A percentile compares a stretch with the other conserved stretches of the same genome.
These are phyloP conservation scores for Aristolochia fimbriata DNA, from an alignment of 164 flowering plant genomes.

Conservation along the genomic window DNA sequence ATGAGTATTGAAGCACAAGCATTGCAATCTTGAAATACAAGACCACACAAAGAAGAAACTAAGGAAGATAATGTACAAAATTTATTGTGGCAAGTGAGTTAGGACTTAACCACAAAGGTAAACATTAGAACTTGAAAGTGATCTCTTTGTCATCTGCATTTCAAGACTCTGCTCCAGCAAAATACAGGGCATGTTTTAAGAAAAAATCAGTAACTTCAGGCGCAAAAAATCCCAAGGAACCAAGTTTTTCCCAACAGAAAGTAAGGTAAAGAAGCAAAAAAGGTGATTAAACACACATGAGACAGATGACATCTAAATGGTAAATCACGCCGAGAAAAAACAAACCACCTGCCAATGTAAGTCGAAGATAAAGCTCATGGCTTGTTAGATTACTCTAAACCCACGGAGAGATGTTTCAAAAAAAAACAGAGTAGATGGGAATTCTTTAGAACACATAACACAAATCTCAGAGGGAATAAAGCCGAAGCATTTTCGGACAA, in stretches of 20 bases:
- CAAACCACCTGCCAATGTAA: neutral
- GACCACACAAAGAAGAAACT: too few relatives aligned
- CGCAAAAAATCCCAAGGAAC: too few relatives aligned
- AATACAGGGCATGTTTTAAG: too few relatives aligned
- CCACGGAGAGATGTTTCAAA: neutral
- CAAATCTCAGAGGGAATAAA: neutral
- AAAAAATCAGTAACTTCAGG: too few relatives aligned
- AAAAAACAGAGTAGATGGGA: neutral
- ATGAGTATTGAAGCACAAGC: neutral
- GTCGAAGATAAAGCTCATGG: neutral
- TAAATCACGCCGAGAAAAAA: neutral
- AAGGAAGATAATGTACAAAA: too few relatives aligned
- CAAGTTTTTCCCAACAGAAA: too few relatives aligned
- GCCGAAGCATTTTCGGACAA: too few relatives aligned
- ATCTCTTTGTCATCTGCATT: too few relatives aligned
- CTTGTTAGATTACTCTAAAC: neutral
- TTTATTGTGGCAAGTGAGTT: too few relatives aligned
- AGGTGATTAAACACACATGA: neutral
- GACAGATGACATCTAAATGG: neutral
- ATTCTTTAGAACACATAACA: neutral
- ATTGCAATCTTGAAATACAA: neutral
- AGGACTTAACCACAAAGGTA: too few relatives aligned
- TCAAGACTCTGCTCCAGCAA: too few relatives aligned
- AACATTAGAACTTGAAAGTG: too few relatives aligned
- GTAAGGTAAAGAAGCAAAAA: neutral